Conservation (phyloP, 345 rosid species). For the Camelina hispida region DNA sequence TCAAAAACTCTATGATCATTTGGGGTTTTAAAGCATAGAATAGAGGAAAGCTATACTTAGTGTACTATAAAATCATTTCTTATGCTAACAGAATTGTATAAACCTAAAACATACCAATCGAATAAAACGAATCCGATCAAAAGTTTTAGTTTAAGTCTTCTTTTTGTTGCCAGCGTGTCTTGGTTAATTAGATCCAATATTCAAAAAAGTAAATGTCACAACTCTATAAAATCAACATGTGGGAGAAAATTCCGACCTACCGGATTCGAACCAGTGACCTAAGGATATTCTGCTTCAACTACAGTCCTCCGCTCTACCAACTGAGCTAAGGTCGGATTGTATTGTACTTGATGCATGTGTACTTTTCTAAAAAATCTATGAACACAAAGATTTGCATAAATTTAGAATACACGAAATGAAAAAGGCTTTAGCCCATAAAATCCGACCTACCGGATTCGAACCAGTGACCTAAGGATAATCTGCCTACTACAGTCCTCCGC, state of each 20-base stretch:
- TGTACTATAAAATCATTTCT: too few species aligned
- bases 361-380: background rate
- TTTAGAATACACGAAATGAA: background rate
- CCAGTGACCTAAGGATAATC: slow-evolving; percentile 59
- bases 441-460: slow-evolving; percentile 57
- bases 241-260: slow-evolving; percentile 52
- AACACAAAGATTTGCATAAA: background rate
- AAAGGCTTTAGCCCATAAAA: too few species aligned
- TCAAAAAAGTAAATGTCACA: background rate
- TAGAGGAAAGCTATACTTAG: too few species aligned
- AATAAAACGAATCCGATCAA: too few species aligned
- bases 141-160: too few species aligned
- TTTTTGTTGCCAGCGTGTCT: background rate
- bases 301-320: slow-evolving; percentile 99
- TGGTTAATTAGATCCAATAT: background rate
- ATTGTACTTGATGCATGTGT: background rate
- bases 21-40: too few species aligned
- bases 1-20: too few species aligned
- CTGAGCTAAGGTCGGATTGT: slow-evolving; percentile 88
- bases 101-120: too few species aligned
- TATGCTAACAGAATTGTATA: too few species aligned
- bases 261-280: slow-evolving; percentile 17
- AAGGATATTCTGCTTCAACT: slow-evolving; percentile 45
- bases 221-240: background rate
- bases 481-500: slow-evolving; percentile 74